phyloP scores from a whole-genome alignment of 164 flowering plant genomes.

The Vitis rupestris region DNA sequence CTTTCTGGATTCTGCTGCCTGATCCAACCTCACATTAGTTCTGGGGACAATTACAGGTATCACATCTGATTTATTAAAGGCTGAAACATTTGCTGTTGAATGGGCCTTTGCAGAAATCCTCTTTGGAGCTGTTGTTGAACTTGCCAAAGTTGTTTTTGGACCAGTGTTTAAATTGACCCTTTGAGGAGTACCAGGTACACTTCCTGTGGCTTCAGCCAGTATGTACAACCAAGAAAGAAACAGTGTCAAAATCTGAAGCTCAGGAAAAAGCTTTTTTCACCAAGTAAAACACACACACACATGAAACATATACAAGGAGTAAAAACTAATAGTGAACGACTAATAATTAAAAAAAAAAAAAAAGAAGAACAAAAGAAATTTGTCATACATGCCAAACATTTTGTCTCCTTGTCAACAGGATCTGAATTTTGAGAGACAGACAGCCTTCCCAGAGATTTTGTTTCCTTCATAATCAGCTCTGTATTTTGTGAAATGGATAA shows the following conservation, averaged over 20 bases:
- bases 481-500: constrained; percentile 62
- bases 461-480: constrained; percentile 64
- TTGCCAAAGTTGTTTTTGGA: constrained; percentile 34
- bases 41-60: constrained; percentile 83
- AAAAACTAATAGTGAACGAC: background rate
- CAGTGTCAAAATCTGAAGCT: background rate
- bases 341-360: background rate
- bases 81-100: constrained; percentile 41
- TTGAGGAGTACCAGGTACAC: constrained; percentile 81
- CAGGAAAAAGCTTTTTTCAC: background rate
- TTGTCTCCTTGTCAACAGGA: constrained; percentile 48
- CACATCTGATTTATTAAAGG: constrained; percentile 60
- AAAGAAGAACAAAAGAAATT: background rate
- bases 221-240: constrained; percentile 8
- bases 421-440: constrained; percentile 64
- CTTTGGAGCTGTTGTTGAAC: constrained; percentile 42
- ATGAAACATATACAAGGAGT: background rate
- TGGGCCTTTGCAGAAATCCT: constrained; percentile 51
- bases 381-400: constrained; percentile 55
- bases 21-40: constrained; percentile 48
- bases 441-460: constrained; percentile 54
- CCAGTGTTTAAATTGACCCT: constrained; percentile 43
- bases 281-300: background rate
- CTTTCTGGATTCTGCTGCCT: constrained; percentile 60
- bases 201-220: constrained; percentile 59